Evolutionary conservation across 2,329 filamentous ascomycete species (phyloP).

Genomic region (Xylaria sp.): DNA sequence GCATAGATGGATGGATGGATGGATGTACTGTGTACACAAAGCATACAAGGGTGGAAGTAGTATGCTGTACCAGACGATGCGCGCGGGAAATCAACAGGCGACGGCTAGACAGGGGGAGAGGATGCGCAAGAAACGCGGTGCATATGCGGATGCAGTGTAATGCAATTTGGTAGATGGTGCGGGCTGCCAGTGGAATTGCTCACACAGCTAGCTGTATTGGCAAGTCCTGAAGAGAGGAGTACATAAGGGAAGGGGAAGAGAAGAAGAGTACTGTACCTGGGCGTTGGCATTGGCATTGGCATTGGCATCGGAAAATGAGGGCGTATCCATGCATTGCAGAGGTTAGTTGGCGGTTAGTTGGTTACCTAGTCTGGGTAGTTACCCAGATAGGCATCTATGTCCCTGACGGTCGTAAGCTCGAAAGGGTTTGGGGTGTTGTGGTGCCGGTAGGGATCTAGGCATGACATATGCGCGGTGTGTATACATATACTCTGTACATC

Average conservation of each 20-base stretch:
- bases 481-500: no score
- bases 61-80: slow-evolving; percentile 9
- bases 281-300: no score
- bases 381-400: slow-evolving; percentile 21
- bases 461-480: no score
- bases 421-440: slow-evolving; percentile 13
- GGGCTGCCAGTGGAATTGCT: slow-evolving; percentile 6
- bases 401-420: slow-evolving; percentile 1
- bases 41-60: slow-evolving; percentile 10
- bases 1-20: no score
- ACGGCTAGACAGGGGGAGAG: slow-evolving; percentile 19
- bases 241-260: background rate
- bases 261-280: background rate
- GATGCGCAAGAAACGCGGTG: slow-evolving; percentile 24
- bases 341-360: no score
- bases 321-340: no score
- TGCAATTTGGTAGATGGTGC: slow-evolving; percentile 17
- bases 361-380: no score
- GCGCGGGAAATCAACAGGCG: slow-evolving; percentile 26
- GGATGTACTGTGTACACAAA: no score
- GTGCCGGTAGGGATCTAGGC: slow-evolving; percentile 7
- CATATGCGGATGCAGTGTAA: slow-evolving; percentile 25
- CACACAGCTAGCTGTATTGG: no score
- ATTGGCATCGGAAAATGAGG: slow-evolving; percentile 3
- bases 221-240: no score